phyloP scores from a whole-genome alignment of 257 asterid species.

The Primulina huaijiensis region DNA sequence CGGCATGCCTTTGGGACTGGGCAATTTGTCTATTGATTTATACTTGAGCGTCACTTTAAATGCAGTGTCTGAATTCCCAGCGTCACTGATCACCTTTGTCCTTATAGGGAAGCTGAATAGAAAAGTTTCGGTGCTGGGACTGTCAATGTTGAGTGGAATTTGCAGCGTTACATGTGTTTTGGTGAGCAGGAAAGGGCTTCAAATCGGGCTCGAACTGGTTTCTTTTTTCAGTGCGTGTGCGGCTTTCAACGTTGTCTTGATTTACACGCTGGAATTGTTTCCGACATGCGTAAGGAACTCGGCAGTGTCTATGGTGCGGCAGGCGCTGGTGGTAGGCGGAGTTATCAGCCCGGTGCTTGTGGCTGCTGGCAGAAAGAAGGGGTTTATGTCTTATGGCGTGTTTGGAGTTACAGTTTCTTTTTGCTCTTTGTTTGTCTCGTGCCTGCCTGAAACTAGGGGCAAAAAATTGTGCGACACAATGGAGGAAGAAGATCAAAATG shows the following conservation, averaged over 20 bases:
- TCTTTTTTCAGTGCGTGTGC: constrained; percentile 57
- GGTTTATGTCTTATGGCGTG: constrained; percentile 45
- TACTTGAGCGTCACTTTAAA: constrained; percentile 62
- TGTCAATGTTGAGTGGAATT: constrained; percentile 44
- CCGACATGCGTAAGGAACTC: constrained; percentile 77
- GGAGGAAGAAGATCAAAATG: constrained; percentile 50
- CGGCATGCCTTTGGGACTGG: constrained; percentile 75
- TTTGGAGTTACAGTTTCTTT: constrained; percentile 44
- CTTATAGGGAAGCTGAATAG: constrained; percentile 44
- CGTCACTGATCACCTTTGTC: constrained; percentile 35
- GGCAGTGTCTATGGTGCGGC: constrained; percentile 67
- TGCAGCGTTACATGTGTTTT: constrained; percentile 47
- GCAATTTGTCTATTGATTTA: constrained; percentile 37
- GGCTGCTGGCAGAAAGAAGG: constrained; percentile 48
- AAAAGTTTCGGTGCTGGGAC: constrained; percentile 30
- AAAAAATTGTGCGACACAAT: constrained; percentile 47
- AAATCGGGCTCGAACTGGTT: constrained; percentile 48
- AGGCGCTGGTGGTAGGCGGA: constrained; percentile 58
- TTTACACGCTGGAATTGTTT: constrained; percentile 63
- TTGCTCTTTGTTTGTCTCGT: constrained; percentile 38
- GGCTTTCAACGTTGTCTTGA: constrained; percentile 40
- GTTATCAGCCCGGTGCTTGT: constrained; percentile 49
- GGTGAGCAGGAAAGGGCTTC: constrained; percentile 26
- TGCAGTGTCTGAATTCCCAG: constrained; percentile 59
- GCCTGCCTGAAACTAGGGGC: constrained; percentile 68